These are phyloP conservation scores for Paracoccidioides brasiliensis DNA, from an alignment of 2,329 filamentous ascomycete genomes.

Conservation along the genomic window DNA sequence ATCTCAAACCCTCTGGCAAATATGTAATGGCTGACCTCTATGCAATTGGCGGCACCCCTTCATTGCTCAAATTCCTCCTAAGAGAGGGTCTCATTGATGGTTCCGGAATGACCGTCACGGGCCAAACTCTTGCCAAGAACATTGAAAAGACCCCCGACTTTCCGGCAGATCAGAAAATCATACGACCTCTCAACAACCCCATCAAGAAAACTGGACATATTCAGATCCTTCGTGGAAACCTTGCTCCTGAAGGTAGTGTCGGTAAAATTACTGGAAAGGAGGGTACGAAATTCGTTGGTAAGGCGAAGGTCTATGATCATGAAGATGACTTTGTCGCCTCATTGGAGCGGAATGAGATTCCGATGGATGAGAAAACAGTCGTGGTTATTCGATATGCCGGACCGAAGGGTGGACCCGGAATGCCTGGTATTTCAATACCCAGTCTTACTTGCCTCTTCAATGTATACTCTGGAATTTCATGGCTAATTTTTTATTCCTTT, in stretches of 20 bases:
- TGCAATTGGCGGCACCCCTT: slow-evolving; percentile 44
- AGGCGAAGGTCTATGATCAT: slow-evolving; percentile 56
- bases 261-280: slow-evolving; percentile 70
- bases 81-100: slow-evolving; percentile 47
- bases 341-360: slow-evolving; percentile 54
- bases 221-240: slow-evolving; percentile 56
- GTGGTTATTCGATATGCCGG: slow-evolving; percentile 65
- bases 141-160: slow-evolving; percentile 48
- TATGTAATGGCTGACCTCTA: slow-evolving; percentile 48
- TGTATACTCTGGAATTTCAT: background rate
- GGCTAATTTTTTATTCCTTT: background rate
- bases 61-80: slow-evolving; percentile 45
- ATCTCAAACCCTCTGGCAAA: slow-evolving; percentile 64
- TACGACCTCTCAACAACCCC: slow-evolving; percentile 52
- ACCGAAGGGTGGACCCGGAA: slow-evolving; percentile 59
- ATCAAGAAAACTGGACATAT: slow-evolving; percentile 61
- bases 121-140: slow-evolving; percentile 46
- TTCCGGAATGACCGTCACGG: slow-evolving; percentile 47
- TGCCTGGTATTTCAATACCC: slow-evolving; percentile 35
- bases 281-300: slow-evolving; percentile 53
- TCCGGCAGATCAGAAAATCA: slow-evolving; percentile 56
- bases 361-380: slow-evolving; percentile 63
- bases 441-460: background rate
- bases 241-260: slow-evolving; percentile 57
- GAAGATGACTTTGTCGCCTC: slow-evolving; percentile 57